Conservation (phyloP, 2,329 filamentous ascomycete genomes). For the Capronia coronata region DNA sequence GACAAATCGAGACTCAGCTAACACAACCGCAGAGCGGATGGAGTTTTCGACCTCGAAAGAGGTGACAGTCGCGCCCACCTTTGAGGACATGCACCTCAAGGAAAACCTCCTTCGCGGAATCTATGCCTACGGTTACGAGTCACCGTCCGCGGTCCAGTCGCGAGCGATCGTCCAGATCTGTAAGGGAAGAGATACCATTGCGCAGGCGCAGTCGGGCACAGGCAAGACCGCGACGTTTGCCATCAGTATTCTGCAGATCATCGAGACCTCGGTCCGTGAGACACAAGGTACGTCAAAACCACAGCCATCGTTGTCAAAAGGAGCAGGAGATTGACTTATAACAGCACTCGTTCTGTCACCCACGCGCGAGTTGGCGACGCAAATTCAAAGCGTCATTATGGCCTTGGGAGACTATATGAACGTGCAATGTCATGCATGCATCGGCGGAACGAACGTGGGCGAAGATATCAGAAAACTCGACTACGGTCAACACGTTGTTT, state of each 20-base stretch:
- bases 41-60: slow-evolving; percentile 98
- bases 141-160: slow-evolving; percentile 93
- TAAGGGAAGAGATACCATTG: slow-evolving; percentile 97
- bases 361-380: slow-evolving; percentile 91
- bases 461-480: slow-evolving; percentile 97
- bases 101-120: slow-evolving; percentile 94
- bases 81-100: slow-evolving; percentile 94
- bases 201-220: slow-evolving; percentile 93
- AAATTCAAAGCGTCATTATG: slow-evolving; percentile 98
- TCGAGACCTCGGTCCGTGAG: slow-evolving; percentile 86
- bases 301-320: background rate
- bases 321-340: slow-evolving; percentile 3
- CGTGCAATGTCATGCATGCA: slow-evolving; percentile 96
- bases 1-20: background rate
- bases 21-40: slow-evolving; percentile 63
- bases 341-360: slow-evolving; percentile 84
- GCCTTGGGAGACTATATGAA: slow-evolving; percentile 99
- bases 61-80: slow-evolving; percentile 85
- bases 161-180: slow-evolving; percentile 98
- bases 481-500: slow-evolving; percentile 95
- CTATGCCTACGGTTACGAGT: slow-evolving; percentile 98
- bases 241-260: slow-evolving; percentile 92
- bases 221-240: slow-evolving; percentile 97
- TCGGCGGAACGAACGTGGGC: slow-evolving; percentile 94
- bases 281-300: slow-evolving; percentile 57